phyloP scores from a whole-genome alignment of 768 basidiomycete species.

The Calvatia gigantea region DNA sequence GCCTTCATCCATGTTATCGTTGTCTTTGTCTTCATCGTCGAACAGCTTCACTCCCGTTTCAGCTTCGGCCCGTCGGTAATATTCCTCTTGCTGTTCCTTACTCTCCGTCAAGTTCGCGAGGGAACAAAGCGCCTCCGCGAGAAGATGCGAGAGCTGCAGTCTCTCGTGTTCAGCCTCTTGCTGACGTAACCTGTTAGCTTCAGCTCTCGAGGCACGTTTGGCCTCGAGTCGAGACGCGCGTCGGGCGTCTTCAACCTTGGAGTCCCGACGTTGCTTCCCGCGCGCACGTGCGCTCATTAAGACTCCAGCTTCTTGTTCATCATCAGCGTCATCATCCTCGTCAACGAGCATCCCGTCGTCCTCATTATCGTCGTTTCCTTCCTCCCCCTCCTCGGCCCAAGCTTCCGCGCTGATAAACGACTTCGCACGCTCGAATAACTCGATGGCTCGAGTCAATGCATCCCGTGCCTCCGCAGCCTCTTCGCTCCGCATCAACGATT shows the following conservation, averaged over 20 bases:
- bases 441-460: slow-evolving; percentile 41
- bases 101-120: slow-evolving; percentile 9
- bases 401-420: slow-evolving; percentile 20
- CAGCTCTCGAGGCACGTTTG: neutral
- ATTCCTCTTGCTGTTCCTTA: slow-evolving; percentile 5
- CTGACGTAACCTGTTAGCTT: neutral
- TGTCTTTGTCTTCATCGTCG: neutral
- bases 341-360: neutral
- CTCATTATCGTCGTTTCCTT: slow-evolving; percentile 10
- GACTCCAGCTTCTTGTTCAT: neutral
- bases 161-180: slow-evolving; percentile 7
- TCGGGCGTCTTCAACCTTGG: neutral
- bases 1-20: slow-evolving; percentile 6
- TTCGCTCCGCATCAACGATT: slow-evolving; percentile 37
- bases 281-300: slow-evolving; percentile 7
- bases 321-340: slow-evolving; percentile 5
- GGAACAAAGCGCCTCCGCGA: slow-evolving; percentile 7
- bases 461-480: slow-evolving; percentile 57
- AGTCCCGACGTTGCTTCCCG: slow-evolving; percentile 3
- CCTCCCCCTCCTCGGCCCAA: slow-evolving; percentile 10
- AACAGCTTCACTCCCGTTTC: slow-evolving; percentile 1
- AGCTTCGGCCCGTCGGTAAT: slow-evolving; percentile 4
- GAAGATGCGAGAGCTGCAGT: neutral
- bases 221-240: neutral
- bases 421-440: slow-evolving; percentile 38